Evolutionary conservation across 2,329 filamentous ascomycete species (phyloP).

Genomic region (Aspergillus brasiliensis): DNA sequence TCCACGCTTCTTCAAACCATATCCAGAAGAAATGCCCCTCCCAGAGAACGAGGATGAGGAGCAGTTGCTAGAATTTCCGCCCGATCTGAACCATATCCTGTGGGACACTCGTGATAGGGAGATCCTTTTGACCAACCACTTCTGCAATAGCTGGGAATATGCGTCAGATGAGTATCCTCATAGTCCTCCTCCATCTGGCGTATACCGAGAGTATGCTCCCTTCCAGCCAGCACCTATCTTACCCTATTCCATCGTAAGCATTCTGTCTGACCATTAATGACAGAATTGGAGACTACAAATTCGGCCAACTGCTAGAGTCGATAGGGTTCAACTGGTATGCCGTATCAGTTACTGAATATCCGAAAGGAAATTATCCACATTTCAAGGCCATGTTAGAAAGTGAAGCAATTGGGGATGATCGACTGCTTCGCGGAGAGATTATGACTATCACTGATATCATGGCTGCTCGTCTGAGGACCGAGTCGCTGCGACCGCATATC

Average conservation of each 20-base stretch:
- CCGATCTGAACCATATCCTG: background rate
- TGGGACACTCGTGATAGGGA: conserved; percentile 5
- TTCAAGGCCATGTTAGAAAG: conserved; percentile 10
- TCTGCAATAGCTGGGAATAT: background rate
- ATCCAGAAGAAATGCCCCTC: conserved; percentile 3
- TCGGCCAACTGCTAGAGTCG: conserved; percentile 5
- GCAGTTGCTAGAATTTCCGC: background rate
- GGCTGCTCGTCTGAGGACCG: conserved; percentile 11
- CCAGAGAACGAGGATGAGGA: background rate
- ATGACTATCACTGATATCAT: conserved; percentile 13
- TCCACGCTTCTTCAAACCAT: background rate
- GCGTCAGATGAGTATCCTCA: background rate
- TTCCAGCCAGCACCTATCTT: background rate
- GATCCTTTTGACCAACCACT: background rate
- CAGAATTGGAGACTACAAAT: conserved; percentile 10
- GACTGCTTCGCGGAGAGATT: conserved; percentile 11
- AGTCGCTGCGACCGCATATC: conserved; percentile 8
- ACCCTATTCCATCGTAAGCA: no score
- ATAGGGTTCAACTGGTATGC: background rate
- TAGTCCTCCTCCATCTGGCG: background rate
- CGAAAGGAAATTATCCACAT: background rate
- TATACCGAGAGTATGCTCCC: conserved; percentile 2
- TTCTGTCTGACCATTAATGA: background rate
- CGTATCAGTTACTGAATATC: background rate
- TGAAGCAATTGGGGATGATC: conserved; percentile 1